phyloP scores from a whole-genome alignment of 2,329 filamentous ascomycete species.

The Teratosphaeria gauchensis region DNA sequence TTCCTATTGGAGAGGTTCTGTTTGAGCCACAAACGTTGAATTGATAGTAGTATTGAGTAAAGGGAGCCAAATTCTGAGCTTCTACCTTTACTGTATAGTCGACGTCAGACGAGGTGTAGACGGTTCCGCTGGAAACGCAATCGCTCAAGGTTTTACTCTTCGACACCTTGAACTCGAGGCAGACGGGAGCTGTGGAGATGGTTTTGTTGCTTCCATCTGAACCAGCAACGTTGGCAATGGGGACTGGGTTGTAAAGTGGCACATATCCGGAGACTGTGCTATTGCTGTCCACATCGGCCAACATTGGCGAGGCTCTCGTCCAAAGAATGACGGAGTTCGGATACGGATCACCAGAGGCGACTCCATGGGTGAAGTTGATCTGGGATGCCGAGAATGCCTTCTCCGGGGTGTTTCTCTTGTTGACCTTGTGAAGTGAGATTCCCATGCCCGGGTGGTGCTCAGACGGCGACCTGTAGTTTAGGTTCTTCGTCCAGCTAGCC shows the following conservation, averaged over 20 bases:
- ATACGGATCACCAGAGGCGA: slow-evolving; percentile 35
- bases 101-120: slow-evolving; percentile 62
- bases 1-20: slow-evolving; percentile 52
- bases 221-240: slow-evolving; percentile 17
- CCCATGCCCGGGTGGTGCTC: slow-evolving; percentile 53
- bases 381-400: slow-evolving; percentile 35
- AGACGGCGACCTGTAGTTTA: slow-evolving; percentile 54
- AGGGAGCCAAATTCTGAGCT: slow-evolving; percentile 51
- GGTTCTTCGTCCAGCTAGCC: slow-evolving; percentile 19
- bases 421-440: slow-evolving; percentile 53
- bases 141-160: slow-evolving; percentile 37
- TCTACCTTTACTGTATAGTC: slow-evolving; percentile 70
- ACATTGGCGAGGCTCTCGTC: slow-evolving; percentile 32
- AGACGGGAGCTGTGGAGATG: slow-evolving; percentile 53
- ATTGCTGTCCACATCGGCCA: slow-evolving; percentile 33
- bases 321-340: slow-evolving; percentile 34
- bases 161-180: slow-evolving; percentile 55
- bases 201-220: slow-evolving; percentile 28
- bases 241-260: slow-evolving; percentile 44
- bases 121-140: slow-evolving; percentile 48
- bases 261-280: slow-evolving; percentile 48
- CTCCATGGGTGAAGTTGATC: slow-evolving; percentile 54
- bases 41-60: slow-evolving; percentile 60
- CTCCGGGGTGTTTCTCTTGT: slow-evolving; percentile 42
- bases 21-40: slow-evolving; percentile 58